Evolutionary conservation across 805 yeast genomes (phyloP).

Genomic region (Scheffersomyces amazonensis): DNA sequence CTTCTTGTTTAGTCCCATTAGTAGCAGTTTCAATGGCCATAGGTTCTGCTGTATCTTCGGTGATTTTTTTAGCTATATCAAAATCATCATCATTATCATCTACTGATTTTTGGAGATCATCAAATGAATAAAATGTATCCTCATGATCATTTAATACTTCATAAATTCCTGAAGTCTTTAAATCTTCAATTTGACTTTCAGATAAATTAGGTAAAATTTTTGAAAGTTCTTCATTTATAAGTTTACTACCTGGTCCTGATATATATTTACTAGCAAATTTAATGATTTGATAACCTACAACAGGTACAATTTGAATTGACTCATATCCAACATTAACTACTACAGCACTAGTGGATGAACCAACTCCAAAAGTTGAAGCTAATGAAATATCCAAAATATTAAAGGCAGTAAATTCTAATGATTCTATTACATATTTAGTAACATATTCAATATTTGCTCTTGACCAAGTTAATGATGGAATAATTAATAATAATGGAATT

Average conservation of each 20-base stretch:
- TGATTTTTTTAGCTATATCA: conserved; percentile 87
- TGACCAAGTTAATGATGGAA: conserved; percentile 65
- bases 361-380: conserved; percentile 72
- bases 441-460: conserved; percentile 63
- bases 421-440: conserved; percentile 74
- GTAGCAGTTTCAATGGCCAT: conserved; percentile 53
- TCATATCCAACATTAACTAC: conserved; percentile 80
- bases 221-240: conserved; percentile 54
- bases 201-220: conserved; percentile 57
- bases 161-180: conserved; percentile 72
- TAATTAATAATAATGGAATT: conserved; percentile 68
- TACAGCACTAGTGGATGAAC: conserved; percentile 59
- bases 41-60: conserved; percentile 47
- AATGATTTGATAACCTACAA: conserved; percentile 68
- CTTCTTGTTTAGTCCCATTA: conserved; percentile 7
- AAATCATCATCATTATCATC: conserved; percentile 59
- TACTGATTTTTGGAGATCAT: conserved; percentile 36
- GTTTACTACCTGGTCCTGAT: conserved; percentile 57
- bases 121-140: conserved; percentile 59
- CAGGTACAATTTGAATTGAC: conserved; percentile 74
- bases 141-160: conserved; percentile 76
- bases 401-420: conserved; percentile 68
- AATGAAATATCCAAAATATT: conserved; percentile 65
- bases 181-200: conserved; percentile 60
- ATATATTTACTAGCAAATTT: conserved; percentile 51